phyloP scores from a whole-genome alignment of 805 yeast genomes.

The Naumovozyma castellii region DNA sequence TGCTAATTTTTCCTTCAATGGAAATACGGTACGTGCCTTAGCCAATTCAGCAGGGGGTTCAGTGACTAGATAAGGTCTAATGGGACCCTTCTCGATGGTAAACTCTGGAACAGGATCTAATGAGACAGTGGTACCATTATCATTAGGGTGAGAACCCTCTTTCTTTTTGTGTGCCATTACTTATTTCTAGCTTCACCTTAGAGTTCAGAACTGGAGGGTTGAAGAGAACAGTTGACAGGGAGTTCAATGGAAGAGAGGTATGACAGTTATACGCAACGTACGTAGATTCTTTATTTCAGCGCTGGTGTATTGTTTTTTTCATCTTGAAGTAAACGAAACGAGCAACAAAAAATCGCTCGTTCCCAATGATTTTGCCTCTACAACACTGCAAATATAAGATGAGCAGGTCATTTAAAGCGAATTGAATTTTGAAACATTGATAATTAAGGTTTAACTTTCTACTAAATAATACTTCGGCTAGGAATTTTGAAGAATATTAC shows the following conservation, averaged over 20 bases:
- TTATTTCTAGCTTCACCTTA: no score
- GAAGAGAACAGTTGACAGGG: no score
- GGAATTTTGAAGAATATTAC: no score
- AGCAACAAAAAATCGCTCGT: not conserved
- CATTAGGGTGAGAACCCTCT: not conserved
- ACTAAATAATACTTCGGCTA: no score
- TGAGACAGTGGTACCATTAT: not conserved
- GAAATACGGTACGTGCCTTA: constrained; percentile 33
- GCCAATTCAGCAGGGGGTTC: constrained; percentile 37
- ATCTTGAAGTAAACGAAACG: not conserved
- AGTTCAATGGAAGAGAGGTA: no score
- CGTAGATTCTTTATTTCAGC: no score
- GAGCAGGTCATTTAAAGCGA: no score
- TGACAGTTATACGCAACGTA: no score
- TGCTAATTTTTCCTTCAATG: constrained; percentile 34
- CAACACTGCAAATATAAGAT: no score
- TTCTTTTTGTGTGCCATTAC: not conserved
- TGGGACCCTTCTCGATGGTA: constrained; percentile 40
- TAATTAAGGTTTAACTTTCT: no score
- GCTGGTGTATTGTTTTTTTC: not conserved
- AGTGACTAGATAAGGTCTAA: constrained; percentile 46
- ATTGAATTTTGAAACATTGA: no score
- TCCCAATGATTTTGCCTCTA: not conserved
- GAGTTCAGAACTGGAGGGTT: no score
- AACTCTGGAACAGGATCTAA: constrained; percentile 30